These are phyloP conservation scores for Adiantum capillusveneris DNA, from an alignment of 75 land plant genomes.

Conservation along the genomic window DNA sequence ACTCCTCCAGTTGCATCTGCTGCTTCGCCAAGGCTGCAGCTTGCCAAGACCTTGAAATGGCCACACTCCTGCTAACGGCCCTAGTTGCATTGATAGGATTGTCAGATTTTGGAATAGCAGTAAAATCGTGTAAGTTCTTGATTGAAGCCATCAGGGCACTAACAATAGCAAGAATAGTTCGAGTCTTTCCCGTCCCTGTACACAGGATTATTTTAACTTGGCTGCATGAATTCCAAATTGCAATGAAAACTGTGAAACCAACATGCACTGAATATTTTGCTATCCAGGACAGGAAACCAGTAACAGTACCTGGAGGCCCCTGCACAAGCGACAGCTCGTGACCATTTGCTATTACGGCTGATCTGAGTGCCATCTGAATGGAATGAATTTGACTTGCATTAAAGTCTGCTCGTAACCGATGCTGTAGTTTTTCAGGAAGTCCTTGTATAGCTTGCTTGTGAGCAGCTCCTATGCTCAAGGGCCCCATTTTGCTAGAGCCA, in stretches of 20 bases:
- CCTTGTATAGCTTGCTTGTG: conserved; percentile 18
- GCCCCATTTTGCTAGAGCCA: conserved; percentile 1
- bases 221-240: no score
- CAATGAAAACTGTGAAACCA: no score
- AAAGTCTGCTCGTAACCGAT: conserved; percentile 44
- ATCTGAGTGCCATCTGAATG: conserved; percentile 50
- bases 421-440: conserved; percentile 50
- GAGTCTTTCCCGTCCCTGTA: conserved; percentile 92
- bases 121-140: background rate
- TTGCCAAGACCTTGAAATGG: conserved; percentile 86
- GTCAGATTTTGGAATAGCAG: conserved; percentile 3
- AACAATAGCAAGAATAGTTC: conserved; percentile 82
- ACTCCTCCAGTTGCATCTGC: conserved; percentile 17
- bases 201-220: background rate
- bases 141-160: conserved; percentile 55
- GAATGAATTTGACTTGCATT: conserved; percentile 85
- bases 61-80: conserved; percentile 40
- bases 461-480: conserved; percentile 12
- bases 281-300: no score
- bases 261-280: no score
- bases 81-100: conserved; percentile 6
- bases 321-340: conserved; percentile 76
- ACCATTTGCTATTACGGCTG: conserved; percentile 10
- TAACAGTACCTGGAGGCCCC: conserved; percentile 98
- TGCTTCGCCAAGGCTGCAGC: conserved; percentile 82